A percentile compares a stretch with the other conserved stretches of the same genome.
These are phyloP conservation scores for Penicillium capsulatum DNA, from an alignment of 2,329 filamentous ascomycete genomes.

Conservation along the genomic window DNA sequence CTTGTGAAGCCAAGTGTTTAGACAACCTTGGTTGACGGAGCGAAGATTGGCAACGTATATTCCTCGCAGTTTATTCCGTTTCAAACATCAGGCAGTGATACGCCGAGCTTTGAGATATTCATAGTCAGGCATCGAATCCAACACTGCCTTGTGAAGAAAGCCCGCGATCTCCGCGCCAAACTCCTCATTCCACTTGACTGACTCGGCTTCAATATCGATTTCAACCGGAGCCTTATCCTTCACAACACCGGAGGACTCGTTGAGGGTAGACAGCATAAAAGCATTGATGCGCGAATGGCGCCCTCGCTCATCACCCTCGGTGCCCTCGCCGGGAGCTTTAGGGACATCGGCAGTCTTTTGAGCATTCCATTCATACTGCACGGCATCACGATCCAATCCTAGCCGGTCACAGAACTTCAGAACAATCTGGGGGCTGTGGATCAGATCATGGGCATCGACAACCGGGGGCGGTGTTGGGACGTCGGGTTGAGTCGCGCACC, in stretches of 20 bases:
- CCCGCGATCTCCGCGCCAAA: conserved; percentile 29
- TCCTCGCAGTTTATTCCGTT: not conserved
- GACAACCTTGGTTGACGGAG: too few species aligned
- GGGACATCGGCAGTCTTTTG: too few species aligned
- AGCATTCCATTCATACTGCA: conserved; percentile 33
- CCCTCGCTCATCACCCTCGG: not conserved
- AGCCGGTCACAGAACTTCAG: conserved; percentile 24
- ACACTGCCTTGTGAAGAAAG: conserved; percentile 26
- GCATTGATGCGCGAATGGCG: not conserved
- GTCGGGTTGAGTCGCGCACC: conserved; percentile 25
- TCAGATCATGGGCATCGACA: conserved; percentile 40
- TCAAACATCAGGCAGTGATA: conserved; percentile 9
- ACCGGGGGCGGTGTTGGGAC: conserved; percentile 26
- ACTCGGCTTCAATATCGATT: conserved; percentile 33
- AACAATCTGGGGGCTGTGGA: conserved; percentile 31
- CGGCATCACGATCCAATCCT: conserved; percentile 31
- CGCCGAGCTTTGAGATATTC: conserved; percentile 33
- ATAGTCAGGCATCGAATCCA: conserved; percentile 39
- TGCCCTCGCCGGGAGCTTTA: too few species aligned
- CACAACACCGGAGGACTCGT: conserved; percentile 32
- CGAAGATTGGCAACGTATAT: too few species aligned
- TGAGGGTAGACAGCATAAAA: conserved; percentile 29
- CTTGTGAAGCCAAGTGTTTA: too few species aligned
- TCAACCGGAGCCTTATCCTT: conserved; percentile 28
- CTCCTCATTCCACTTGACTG: conserved; percentile 35